These are phyloP conservation scores for Nakataea oryzae DNA, from an alignment of 2,329 filamentous ascomycete genomes.

Conservation along the genomic window DNA sequence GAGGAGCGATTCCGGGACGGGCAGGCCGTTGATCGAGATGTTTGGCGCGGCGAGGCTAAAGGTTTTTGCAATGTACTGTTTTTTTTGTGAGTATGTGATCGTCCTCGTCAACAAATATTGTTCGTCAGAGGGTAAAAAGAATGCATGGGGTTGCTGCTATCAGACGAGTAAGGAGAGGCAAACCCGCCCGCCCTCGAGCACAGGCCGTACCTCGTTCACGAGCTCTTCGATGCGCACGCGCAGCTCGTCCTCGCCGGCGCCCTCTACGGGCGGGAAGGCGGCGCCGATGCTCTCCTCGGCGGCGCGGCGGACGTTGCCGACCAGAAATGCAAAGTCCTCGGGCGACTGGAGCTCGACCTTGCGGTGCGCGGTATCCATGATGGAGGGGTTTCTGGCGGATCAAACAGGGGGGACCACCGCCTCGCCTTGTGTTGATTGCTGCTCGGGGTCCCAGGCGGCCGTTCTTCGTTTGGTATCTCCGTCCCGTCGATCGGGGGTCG, in stretches of 20 bases:
- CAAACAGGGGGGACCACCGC: too few relatives aligned
- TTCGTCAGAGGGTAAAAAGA: too few relatives aligned
- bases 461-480: background rate
- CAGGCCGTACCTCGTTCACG: conserved; percentile 40
- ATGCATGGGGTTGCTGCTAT: too few relatives aligned
- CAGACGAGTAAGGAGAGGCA: background rate
- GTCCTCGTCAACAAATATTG: background rate
- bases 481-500: too few relatives aligned
- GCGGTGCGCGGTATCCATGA: conserved; percentile 43
- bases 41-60: conserved; percentile 49
- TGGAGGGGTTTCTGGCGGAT: background rate
- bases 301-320: conserved; percentile 57
- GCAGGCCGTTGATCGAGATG: conserved; percentile 52
- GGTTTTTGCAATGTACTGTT: conserved; percentile 50
- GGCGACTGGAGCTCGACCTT: conserved; percentile 73
- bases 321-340: conserved; percentile 61
- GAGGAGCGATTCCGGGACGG: conserved; percentile 29
- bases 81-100: background rate
- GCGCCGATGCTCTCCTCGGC: conserved; percentile 57
- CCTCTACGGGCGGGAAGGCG: conserved; percentile 55
- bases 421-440: background rate
- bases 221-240: conserved; percentile 47
- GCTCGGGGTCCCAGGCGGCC: too few relatives aligned
- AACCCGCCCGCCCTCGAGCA: too few relatives aligned
- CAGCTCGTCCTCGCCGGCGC: conserved; percentile 36